Evolutionary conservation across 331 rosid genomes (phyloP), one percentile per base, ranked within the genome.

Genomic region (Prunus yedoensis): DNA sequence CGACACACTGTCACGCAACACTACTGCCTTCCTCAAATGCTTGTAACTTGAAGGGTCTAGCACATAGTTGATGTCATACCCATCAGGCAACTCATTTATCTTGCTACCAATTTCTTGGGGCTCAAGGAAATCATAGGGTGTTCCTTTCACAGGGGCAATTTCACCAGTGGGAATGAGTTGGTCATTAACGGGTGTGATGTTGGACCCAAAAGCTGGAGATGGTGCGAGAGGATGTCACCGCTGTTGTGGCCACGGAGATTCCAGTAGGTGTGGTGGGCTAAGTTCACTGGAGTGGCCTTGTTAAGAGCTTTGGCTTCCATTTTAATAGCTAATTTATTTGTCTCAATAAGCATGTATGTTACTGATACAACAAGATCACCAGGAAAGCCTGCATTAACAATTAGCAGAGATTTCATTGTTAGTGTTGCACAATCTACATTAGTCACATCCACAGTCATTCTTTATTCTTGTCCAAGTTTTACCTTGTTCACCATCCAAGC

Each of bases 271-370:
- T 88, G 96, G 77, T 93, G 92, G 3, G 89, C 90, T 14, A 89
- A 76, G 77, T 88, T 93, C 61, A 93, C 95, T 2, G 93, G 98
- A 3, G 95, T 90, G 7, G 91, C 80, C 85, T 92, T 92, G 92
- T 89, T 86, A 1, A 87, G 87, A 30, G 97, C 25, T 52, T 77
- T 73, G 5, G 97, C 95, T 46, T 18, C 74, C 90, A 89, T 89
- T 77, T 71, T 83, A 60, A 91, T 88, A 4, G 52, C 83, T 17
- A 87, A 63, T 73, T 74, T 59, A 84, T 88, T 70, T 2, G 73
- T 56, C 4, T 69, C 85, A 51, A 84, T 28, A 15, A 91, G 50
- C 81, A 68, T 63, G 83, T 89, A 91, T 10, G 97, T 88, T 35
- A 88, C 91, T 0, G 76, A n/a, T 1, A 91, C 89, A 41, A 78